Conservation (phyloP, 257 asterid species). For the Osmanthus fragrans region DNA sequence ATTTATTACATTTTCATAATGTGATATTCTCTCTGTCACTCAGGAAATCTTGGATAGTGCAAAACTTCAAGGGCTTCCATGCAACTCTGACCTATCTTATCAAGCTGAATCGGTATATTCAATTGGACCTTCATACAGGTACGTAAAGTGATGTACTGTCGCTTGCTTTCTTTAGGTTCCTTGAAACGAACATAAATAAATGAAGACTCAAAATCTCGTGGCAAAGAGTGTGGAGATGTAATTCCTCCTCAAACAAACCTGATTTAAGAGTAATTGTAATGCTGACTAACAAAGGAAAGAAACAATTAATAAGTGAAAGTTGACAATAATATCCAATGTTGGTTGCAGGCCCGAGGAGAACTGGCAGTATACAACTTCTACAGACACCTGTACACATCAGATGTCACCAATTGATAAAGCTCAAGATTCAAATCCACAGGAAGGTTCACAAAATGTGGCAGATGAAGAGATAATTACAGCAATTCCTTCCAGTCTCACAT, state of each 20-base stretch:
- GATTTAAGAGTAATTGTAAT: not conserved
- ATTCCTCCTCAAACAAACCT: not conserved
- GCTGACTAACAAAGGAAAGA: not conserved
- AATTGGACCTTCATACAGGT: constrained; percentile 47
- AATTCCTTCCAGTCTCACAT: constrained; percentile 80
- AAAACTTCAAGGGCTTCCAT: constrained; percentile 32
- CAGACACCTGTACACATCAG: constrained; percentile 36
- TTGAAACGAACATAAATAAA: constrained; percentile 1
- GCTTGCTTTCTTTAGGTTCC: constrained; percentile 14
- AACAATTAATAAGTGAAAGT: not conserved
- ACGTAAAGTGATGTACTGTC: constrained; percentile 14
- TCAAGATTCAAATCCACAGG: constrained; percentile 40
- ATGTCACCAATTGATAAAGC: constrained; percentile 35
- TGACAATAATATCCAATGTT: not conserved
- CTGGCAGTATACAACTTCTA: constrained; percentile 37
- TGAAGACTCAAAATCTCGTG: not conserved
- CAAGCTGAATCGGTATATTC: constrained; percentile 66
- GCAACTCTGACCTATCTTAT: constrained; percentile 51
- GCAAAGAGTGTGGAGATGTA: not conserved
- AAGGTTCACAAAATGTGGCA: constrained; percentile 28
- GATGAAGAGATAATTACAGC: constrained; percentile 37
- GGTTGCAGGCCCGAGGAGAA: constrained; percentile 42
- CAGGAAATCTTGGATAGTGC: constrained; percentile 54
- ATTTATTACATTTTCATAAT: constrained; percentile 1
- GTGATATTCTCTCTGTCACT: constrained; percentile 11